phyloP scores from a whole-genome alignment of 306 rosid genomes.

The Abrus pulchellus region DNA sequence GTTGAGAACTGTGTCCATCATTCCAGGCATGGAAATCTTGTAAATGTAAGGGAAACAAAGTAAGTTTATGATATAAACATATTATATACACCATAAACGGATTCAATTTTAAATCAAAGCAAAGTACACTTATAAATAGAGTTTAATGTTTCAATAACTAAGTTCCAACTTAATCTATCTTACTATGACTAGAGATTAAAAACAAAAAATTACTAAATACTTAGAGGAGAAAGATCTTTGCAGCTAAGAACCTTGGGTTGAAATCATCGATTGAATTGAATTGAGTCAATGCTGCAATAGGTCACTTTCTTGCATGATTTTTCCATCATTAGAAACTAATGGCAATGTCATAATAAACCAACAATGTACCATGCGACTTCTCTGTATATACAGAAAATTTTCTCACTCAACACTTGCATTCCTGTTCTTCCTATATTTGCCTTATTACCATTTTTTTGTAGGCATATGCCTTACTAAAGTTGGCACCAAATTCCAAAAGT shows the following conservation, averaged over 20 bases:
- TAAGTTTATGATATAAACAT: conserved; percentile 33
- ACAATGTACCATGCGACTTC: too few relatives aligned
- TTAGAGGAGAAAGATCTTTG: not conserved
- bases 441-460: not conserved
- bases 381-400: too few relatives aligned
- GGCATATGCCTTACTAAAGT: not conserved
- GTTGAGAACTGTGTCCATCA: conserved; percentile 99
- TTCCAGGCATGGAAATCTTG: conserved; percentile 98
- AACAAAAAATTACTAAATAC: not conserved
- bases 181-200: not conserved
- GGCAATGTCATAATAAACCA: not conserved
- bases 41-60: conserved; percentile 30
- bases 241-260: not conserved
- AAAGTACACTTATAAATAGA: conserved; percentile 1
- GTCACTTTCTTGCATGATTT: not conserved
- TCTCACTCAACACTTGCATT: too few relatives aligned
- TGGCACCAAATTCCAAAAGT: not conserved
- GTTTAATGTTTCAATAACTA: not conserved
- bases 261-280: not conserved
- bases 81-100: not conserved
- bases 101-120: conserved; percentile 30
- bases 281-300: not conserved
- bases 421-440: not conserved
- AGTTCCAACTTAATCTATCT: conserved; percentile 14
- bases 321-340: not conserved